Evolutionary conservation across 192 early-diverging fungal species (phyloP).

Genomic region (Coemansia asiatica): DNA sequence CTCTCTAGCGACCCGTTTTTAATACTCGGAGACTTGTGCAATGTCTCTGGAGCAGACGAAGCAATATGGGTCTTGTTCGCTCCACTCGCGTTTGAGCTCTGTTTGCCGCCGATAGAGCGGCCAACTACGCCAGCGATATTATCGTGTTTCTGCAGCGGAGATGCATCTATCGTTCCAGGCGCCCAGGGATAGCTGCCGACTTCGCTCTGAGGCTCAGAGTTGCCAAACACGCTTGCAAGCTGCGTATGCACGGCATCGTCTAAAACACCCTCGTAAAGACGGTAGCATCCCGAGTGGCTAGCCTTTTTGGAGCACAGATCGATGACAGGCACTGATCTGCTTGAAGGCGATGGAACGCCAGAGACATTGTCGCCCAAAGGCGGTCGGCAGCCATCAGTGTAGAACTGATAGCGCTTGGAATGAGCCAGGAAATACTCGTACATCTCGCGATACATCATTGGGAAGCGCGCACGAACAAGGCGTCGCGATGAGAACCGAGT

Average conservation of each 20-base stretch:
- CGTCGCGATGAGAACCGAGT: slow-evolving; percentile 53
- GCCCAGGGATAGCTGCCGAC: slow-evolving; percentile 30
- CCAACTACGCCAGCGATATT: neutral
- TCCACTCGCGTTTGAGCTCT: neutral
- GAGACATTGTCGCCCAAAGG: slow-evolving; percentile 2
- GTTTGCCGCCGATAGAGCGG: neutral
- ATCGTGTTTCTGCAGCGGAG: slow-evolving; percentile 19
- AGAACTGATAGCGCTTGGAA: slow-evolving; percentile 45
- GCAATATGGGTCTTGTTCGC: slow-evolving; percentile 15
- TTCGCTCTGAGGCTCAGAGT: slow-evolving; percentile 21
- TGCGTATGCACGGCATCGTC: slow-evolving; percentile 13
- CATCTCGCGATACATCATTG: slow-evolving; percentile 43
- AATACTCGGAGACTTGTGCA: slow-evolving; percentile 19
- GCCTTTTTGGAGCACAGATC: slow-evolving; percentile 26
- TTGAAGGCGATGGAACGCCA: slow-evolving; percentile 1
- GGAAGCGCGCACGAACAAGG: slow-evolving; percentile 37
- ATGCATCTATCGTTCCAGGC: slow-evolving; percentile 2
- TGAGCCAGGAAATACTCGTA: slow-evolving; percentile 53
- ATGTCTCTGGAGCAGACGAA: slow-evolving; percentile 45
- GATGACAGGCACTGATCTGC: slow-evolving; percentile 9
- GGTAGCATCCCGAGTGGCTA: slow-evolving; percentile 51
- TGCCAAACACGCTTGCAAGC: slow-evolving; percentile 10
- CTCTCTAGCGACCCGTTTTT: slow-evolving; percentile 7
- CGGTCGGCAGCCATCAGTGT: slow-evolving; percentile 38
- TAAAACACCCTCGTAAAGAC: slow-evolving; percentile 44